A percentile compares a stretch with the other conserved stretches of the same genome.
These are phyloP conservation scores for Cyberlindnera galapagoensis DNA, from an alignment of 805 yeast genomes.

Conservation along the genomic window DNA sequence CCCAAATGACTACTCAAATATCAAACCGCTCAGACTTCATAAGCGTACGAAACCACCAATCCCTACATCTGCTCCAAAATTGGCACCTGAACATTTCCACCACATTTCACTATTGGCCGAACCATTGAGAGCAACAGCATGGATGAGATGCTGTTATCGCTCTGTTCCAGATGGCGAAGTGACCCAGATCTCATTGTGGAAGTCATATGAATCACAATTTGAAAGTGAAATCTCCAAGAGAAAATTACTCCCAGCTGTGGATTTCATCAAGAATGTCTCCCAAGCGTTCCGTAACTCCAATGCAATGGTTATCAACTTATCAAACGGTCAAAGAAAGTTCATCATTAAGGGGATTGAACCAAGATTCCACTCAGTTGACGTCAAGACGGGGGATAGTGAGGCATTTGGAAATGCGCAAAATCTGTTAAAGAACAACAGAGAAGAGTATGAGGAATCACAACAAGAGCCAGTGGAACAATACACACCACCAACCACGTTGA, in stretches of 20 bases:
- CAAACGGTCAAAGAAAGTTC: slow-evolving; percentile 67
- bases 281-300: slow-evolving; percentile 82
- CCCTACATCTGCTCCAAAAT: slow-evolving; percentile 59
- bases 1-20: slow-evolving; percentile 22
- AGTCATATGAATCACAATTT: slow-evolving; percentile 85
- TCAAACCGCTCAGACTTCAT: slow-evolving; percentile 32
- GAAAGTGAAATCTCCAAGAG: slow-evolving; percentile 47
- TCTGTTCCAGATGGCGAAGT: slow-evolving; percentile 76
- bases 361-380: slow-evolving; percentile 49
- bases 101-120: slow-evolving; percentile 64
- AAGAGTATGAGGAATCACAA: slow-evolving; percentile 3
- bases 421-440: slow-evolving; percentile 1
- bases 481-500: slow-evolving; percentile 27
- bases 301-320: slow-evolving; percentile 81
- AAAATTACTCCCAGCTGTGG: slow-evolving; percentile 86
- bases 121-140: slow-evolving; percentile 86
- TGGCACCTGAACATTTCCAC: slow-evolving; percentile 48
- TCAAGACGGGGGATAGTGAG: slow-evolving; percentile 38
- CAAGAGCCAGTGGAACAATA: slow-evolving; percentile 16
- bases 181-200: slow-evolving; percentile 94
- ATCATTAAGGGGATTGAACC: slow-evolving; percentile 95
- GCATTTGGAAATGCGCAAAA: slow-evolving; percentile 23
- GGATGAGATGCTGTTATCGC: slow-evolving; percentile 91
- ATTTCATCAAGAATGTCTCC: slow-evolving; percentile 90
- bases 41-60: slow-evolving; percentile 56